Conservation (phyloP, 1,284 basidiomycete species). For the Cryptococcus wingfieldii region DNA sequence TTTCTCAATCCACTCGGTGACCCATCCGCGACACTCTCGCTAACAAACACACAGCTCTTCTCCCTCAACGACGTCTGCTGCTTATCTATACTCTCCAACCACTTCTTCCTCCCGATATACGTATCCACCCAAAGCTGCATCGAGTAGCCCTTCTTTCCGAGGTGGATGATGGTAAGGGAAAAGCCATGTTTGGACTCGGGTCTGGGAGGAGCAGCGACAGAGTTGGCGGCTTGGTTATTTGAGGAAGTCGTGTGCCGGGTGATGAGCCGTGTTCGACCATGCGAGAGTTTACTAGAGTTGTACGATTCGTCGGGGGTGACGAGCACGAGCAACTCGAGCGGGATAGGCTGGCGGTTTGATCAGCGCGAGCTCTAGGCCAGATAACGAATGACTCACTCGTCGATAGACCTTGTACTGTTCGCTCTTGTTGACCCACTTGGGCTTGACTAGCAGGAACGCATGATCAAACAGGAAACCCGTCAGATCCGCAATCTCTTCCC, state of each 20-base stretch:
- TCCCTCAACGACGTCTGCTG: constrained; percentile 84
- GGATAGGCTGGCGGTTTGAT: constrained; percentile 68
- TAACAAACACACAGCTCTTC: constrained; percentile 82
- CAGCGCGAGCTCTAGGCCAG: background rate
- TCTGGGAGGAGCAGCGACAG: constrained; percentile 48
- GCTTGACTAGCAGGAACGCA: constrained; percentile 91
- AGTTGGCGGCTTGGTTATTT: constrained; percentile 13
- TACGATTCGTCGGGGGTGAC: constrained; percentile 69
- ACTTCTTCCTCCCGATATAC: constrained; percentile 80
- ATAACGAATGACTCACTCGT: constrained; percentile 57
- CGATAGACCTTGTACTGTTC: constrained; percentile 94
- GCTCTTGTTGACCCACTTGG: constrained; percentile 76
- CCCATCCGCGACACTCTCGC: constrained; percentile 75
- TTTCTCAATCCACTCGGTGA: constrained; percentile 79
- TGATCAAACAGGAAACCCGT: constrained; percentile 96
- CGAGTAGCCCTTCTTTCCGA: constrained; percentile 89
- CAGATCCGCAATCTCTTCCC: constrained; percentile 79
- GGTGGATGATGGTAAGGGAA: constrained; percentile 86
- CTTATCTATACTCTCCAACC: constrained; percentile 87
- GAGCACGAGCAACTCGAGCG: constrained; percentile 85
- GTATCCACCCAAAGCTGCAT: constrained; percentile 91
- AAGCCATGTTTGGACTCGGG: constrained; percentile 81
- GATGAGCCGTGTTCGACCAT: constrained; percentile 51
- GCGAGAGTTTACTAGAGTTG: constrained; percentile 43
- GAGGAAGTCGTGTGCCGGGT: constrained; percentile 36